Evolutionary conservation across 768 basidiomycete species (phyloP).

Genomic region (Rhodotorula sphaerocarpa): DNA sequence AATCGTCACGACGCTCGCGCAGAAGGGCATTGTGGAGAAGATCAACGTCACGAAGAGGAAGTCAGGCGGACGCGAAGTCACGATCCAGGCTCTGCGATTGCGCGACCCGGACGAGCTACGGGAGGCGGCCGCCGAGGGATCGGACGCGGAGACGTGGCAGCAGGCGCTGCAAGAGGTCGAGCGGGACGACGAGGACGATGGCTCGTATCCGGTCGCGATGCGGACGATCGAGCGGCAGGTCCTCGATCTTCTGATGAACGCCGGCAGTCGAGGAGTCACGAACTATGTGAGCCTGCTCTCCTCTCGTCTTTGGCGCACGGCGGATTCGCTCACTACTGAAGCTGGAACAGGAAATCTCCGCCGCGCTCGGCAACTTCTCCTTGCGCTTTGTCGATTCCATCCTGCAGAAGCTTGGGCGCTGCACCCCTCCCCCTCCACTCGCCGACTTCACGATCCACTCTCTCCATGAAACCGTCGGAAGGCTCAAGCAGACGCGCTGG

Average conservation of each 20-base stretch:
- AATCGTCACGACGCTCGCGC: constrained; percentile 63
- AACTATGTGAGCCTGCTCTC: constrained; percentile 1
- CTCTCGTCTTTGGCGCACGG: background rate
- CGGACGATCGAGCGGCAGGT: constrained; percentile 71
- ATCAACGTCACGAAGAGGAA: constrained; percentile 55
- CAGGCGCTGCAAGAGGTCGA: background rate
- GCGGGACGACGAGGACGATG: constrained; percentile 4
- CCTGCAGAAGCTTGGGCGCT: constrained; percentile 59
- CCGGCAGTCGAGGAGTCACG: constrained; percentile 49
- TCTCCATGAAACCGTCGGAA: constrained; percentile 70
- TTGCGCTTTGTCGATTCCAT: constrained; percentile 67
- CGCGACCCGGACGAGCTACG: constrained; percentile 40
- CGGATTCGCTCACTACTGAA: background rate
- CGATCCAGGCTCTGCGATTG: constrained; percentile 6
- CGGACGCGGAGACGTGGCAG: too few species aligned
- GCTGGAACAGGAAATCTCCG: constrained; percentile 49
- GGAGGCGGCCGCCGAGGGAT: constrained; percentile 42
- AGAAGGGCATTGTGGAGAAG: constrained; percentile 63
- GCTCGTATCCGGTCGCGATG: constrained; percentile 44
- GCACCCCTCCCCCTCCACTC: constrained; percentile 63
- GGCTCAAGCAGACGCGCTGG: constrained; percentile 78
- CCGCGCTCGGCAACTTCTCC: constrained; percentile 55
- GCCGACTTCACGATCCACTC: constrained; percentile 59
- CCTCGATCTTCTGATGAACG: constrained; percentile 60
- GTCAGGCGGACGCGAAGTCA: constrained; percentile 18